Conservation (phyloP, 2,329 filamentous ascomycete genomes). For the Pyricularia pennisetigena region DNA sequence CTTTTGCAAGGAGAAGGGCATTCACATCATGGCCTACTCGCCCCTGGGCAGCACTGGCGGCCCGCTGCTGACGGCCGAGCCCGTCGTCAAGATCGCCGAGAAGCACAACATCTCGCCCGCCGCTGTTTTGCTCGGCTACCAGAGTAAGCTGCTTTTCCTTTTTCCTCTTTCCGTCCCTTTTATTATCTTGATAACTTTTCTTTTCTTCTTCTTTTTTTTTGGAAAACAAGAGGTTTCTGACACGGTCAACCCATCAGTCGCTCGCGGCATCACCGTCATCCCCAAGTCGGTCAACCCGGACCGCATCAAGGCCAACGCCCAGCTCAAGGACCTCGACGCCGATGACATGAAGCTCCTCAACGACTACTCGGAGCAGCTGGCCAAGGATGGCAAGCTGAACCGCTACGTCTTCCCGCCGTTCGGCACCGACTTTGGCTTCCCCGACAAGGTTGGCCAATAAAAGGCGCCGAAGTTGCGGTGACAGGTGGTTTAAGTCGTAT, state of each 20-base stretch:
- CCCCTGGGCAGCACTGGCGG: slow-evolving; percentile 56
- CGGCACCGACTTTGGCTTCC: slow-evolving; percentile 60
- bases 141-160: slow-evolving; percentile 37
- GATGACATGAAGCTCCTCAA: slow-evolving; percentile 50
- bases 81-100: slow-evolving; percentile 53
- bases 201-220: background rate
- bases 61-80: slow-evolving; percentile 53
- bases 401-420: slow-evolving; percentile 62
- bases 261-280: slow-evolving; percentile 59
- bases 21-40: slow-evolving; percentile 64
- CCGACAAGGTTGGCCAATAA: slow-evolving; percentile 43
- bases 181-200: background rate
- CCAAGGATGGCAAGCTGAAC: slow-evolving; percentile 39
- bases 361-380: slow-evolving; percentile 42
- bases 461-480: background rate
- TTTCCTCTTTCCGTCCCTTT: background rate
- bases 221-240: background rate
- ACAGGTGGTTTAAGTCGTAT: background rate
- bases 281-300: slow-evolving; percentile 62
- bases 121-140: slow-evolving; percentile 60
- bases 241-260: slow-evolving; percentile 34
- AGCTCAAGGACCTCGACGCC: slow-evolving; percentile 53
- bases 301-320: slow-evolving; percentile 61
- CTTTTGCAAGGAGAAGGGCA: slow-evolving; percentile 56
- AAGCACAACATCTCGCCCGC: slow-evolving; percentile 52